These are phyloP conservation scores for Mortierella sp. DNA, from an alignment of 371 early-diverging fungal species.

Conservation along the genomic window DNA sequence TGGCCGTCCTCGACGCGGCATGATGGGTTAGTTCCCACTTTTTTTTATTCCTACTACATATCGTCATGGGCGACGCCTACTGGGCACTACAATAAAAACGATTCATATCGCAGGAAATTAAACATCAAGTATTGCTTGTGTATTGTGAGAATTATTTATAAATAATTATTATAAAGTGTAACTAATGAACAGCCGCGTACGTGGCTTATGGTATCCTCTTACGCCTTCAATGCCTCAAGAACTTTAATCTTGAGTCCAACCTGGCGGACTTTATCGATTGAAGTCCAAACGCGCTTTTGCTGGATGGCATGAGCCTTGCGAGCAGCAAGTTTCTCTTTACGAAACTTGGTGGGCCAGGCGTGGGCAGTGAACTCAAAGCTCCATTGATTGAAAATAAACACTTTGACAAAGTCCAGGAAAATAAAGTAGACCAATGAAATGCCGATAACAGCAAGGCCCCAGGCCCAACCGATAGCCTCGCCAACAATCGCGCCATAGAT, in stretches of 20 bases:
- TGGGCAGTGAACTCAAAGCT: conserved; percentile 78
- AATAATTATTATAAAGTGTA: not conserved
- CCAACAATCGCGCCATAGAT: conserved; percentile 74
- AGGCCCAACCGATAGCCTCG: conserved; percentile 61
- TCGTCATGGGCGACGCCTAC: no score
- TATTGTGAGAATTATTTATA: not conserved
- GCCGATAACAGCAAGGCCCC: conserved; percentile 66
- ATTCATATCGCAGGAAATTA: not conserved
- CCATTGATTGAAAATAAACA: conserved; percentile 76
- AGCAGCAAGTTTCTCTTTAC: conserved; percentile 67
- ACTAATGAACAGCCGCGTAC: not conserved
- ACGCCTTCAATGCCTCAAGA: conserved; percentile 35
- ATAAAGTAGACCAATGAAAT: conserved; percentile 75
- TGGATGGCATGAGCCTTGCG: conserved; percentile 60
- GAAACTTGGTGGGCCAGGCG: conserved; percentile 76
- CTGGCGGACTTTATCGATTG: conserved; percentile 38
- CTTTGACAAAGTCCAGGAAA: conserved; percentile 85
- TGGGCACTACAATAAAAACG: not conserved
- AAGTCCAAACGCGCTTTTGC: conserved; percentile 39
- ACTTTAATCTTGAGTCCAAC: conserved; percentile 45
- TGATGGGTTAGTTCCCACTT: conserved; percentile 11
- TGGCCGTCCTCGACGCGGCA: conserved; percentile 38
- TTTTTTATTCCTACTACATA: no score
- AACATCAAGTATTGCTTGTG: not conserved
- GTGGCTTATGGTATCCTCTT: not conserved